phyloP scores from a whole-genome alignment of 768 basidiomycete genomes.

The Amanita phalloides region DNA sequence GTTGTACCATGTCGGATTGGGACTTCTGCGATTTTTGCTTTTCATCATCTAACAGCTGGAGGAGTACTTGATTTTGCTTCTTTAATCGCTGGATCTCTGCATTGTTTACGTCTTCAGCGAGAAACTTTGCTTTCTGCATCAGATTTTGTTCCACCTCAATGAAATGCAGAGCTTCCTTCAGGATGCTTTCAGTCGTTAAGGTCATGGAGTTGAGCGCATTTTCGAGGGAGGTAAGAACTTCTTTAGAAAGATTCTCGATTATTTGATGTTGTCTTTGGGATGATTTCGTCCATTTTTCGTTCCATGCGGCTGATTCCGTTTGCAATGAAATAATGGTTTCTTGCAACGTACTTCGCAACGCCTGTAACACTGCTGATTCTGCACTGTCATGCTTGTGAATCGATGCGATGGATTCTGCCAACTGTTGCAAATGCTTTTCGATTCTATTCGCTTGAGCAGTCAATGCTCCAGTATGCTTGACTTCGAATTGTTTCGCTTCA shows the following conservation, averaged over 20 bases:
- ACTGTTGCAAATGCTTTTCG: slow-evolving; percentile 42
- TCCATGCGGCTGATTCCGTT: slow-evolving; percentile 44
- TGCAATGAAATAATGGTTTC: slow-evolving; percentile 43
- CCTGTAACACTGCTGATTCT: slow-evolving; percentile 41
- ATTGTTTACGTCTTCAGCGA: slow-evolving; percentile 30
- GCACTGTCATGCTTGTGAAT: slow-evolving; percentile 47
- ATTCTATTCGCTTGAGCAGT: slow-evolving; percentile 40
- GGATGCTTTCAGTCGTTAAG: slow-evolving; percentile 47
- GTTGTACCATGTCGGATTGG: slow-evolving; percentile 65
- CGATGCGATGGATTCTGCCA: slow-evolving; percentile 38
- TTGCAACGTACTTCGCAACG: slow-evolving; percentile 36
- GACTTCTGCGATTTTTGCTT: slow-evolving; percentile 54
- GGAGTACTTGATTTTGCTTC: slow-evolving; percentile 61
- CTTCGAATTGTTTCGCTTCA: slow-evolving; percentile 46
- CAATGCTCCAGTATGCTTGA: slow-evolving; percentile 45
- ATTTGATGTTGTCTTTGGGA: slow-evolving; percentile 38
- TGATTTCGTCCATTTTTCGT: slow-evolving; percentile 34
- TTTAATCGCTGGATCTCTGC: slow-evolving; percentile 15
- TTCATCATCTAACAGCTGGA: slow-evolving; percentile 54
- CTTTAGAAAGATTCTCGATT: slow-evolving; percentile 29
- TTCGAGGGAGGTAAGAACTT: slow-evolving; percentile 42
- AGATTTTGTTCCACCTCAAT: slow-evolving; percentile 43
- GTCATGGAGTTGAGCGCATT: slow-evolving; percentile 47
- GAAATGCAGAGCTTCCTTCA: slow-evolving; percentile 47
- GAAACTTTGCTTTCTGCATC: slow-evolving; percentile 34